Conservation (phyloP, 2,329 filamentous ascomycete species). For the Phialemonium atrogriseum region DNA sequence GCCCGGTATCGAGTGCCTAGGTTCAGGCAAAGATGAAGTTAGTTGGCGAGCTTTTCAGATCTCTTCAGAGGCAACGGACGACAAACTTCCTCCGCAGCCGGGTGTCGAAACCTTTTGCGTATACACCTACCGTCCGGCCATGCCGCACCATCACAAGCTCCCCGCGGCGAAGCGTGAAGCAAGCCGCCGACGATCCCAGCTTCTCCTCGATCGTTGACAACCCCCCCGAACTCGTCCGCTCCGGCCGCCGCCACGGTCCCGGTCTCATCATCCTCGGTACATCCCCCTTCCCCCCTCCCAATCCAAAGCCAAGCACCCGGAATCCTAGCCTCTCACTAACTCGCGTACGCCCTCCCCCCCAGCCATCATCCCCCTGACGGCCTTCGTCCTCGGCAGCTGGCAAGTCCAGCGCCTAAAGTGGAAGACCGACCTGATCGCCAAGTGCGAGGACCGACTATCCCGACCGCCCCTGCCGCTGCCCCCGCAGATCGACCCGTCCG, state of each 20-base stretch:
- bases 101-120: too few relatives aligned
- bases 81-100: too few relatives aligned
- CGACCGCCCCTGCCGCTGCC: conserved; percentile 80
- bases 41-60: too few relatives aligned
- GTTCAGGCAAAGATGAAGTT: too few relatives aligned
- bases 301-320: background rate
- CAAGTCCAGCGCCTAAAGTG: conserved; percentile 87
- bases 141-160: conserved; percentile 20
- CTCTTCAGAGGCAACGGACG: too few relatives aligned
- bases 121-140: too few relatives aligned
- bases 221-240: conserved; percentile 70
- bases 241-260: conserved; percentile 64
- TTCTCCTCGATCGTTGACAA: conserved; percentile 85
- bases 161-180: conserved; percentile 27
- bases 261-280: conserved; percentile 71
- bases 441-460: conserved; percentile 84
- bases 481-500: conserved; percentile 70
- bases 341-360: conserved; percentile 1
- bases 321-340: conserved; percentile 4
- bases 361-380: conserved; percentile 83
- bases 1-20: too few relatives aligned
- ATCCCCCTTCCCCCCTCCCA: conserved; percentile 3
- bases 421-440: conserved; percentile 89
- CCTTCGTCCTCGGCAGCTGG: conserved; percentile 87
- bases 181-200: conserved; percentile 63